Evolutionary conservation across 225 moss, liverwort and hornwort genomes (phyloP).

Genomic region (Polytrichum formosum): DNA sequence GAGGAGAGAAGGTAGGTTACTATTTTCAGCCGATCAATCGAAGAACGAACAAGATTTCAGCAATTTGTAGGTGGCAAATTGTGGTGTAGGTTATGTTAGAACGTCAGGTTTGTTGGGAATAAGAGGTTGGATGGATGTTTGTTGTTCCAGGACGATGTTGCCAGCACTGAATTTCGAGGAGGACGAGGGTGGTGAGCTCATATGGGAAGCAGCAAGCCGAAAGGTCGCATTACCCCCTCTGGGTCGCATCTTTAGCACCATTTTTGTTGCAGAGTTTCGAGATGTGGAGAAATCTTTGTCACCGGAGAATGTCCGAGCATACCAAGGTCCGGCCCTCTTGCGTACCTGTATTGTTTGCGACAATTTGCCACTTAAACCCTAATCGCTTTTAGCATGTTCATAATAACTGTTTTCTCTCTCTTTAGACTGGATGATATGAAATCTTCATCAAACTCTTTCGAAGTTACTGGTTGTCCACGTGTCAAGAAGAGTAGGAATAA

Average conservation of each 20-base stretch:
- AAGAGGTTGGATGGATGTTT: too few species aligned
- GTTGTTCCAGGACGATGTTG: conserved; percentile 23
- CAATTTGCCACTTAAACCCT: not conserved
- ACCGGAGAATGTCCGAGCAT: conserved; percentile 25
- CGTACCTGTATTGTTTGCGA: not conserved
- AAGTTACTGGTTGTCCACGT: not conserved
- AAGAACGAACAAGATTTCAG: too few species aligned
- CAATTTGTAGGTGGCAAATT: too few species aligned
- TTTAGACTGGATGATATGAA: too few species aligned
- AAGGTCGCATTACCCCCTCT: conserved; percentile 40
- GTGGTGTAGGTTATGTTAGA: too few species aligned
- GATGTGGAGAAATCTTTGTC: conserved; percentile 52
- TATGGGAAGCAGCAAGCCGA: conserved; percentile 40
- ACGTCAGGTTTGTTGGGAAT: too few species aligned
- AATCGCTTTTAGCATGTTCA: too few species aligned
- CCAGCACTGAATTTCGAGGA: conserved; percentile 28
- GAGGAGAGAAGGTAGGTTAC: too few species aligned
- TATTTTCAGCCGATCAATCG: too few species aligned
- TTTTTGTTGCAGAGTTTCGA: conserved; percentile 63
- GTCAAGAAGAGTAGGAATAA: too few species aligned
- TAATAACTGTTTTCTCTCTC: too few species aligned
- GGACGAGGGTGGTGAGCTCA: conserved; percentile 27
- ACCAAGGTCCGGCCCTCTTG: conserved; percentile 34
- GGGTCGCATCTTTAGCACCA: conserved; percentile 60
- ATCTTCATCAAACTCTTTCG: too few species aligned